Conservation (phyloP, 2,329 filamentous ascomycete species). For the Fusarium abutilonis region DNA sequence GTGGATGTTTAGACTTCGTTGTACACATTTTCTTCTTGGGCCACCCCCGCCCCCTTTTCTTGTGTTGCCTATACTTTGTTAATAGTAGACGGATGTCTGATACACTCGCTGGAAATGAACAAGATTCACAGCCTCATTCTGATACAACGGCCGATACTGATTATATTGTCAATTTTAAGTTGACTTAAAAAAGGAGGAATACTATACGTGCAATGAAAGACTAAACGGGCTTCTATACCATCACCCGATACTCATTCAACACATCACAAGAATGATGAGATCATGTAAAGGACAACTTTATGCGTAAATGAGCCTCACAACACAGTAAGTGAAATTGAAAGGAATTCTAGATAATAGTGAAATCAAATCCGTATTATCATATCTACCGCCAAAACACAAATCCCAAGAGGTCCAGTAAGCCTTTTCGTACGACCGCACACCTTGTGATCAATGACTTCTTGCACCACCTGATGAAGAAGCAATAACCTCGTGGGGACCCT, state of each 20-base stretch:
- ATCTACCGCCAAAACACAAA: not conserved
- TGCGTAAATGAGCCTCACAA: too few species aligned
- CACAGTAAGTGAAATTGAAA: too few species aligned
- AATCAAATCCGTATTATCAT: not conserved
- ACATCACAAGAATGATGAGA: too few species aligned
- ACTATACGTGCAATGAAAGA: too few species aligned
- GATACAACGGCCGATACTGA: not conserved
- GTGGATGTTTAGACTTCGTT: slow-evolving; percentile 36
- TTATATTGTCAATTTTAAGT: not conserved
- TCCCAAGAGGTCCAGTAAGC: not conserved
- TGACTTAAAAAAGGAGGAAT: not conserved
- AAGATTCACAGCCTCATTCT: slow-evolving; percentile 13
- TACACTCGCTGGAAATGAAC: slow-evolving; percentile 40
- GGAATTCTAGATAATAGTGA: too few species aligned
- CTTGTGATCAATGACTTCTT: slow-evolving; percentile 11
- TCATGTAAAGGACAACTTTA: too few species aligned
- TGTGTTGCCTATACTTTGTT: slow-evolving; percentile 40
- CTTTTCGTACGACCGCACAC: not conserved
- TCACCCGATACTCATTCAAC: too few species aligned
- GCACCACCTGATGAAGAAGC: slow-evolving; percentile 12
- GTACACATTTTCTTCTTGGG: slow-evolving; percentile 23
- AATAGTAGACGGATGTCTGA: slow-evolving; percentile 41
- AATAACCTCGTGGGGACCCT: slow-evolving; percentile 28
- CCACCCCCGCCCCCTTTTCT: not conserved
- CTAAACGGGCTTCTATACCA: too few species aligned